A percentile compares a stretch with the other conserved stretches of the same genome.
These are phyloP conservation scores for Fraxinus cuspidata DNA, from an alignment of 257 asterid species.

Conservation along the genomic window DNA sequence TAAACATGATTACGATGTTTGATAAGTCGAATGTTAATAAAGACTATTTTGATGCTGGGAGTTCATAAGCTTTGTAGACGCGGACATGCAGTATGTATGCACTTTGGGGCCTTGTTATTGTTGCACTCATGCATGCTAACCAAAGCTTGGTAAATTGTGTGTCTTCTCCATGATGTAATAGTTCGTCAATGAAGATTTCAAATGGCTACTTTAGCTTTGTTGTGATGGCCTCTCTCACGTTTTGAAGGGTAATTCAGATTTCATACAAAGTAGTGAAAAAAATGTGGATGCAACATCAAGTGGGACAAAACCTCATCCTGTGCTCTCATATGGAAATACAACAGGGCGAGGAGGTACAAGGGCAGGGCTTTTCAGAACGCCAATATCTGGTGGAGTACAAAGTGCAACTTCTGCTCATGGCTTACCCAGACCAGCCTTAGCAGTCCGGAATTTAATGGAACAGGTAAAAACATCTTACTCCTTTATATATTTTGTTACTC, in stretches of 20 bases:
- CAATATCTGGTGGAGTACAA: conserved; percentile 98
- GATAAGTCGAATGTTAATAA: background rate
- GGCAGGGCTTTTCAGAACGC: conserved; percentile 95
- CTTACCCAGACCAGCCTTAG: conserved; percentile 91
- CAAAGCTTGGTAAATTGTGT: conserved; percentile 25
- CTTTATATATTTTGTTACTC: background rate
- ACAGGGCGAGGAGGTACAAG: conserved; percentile 68
- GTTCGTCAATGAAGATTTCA: conserved; percentile 45
- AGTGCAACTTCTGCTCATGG: conserved; percentile 98
- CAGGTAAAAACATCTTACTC: conserved; percentile 51
- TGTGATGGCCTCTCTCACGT: conserved; percentile 34
- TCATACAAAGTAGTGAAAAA: conserved; percentile 37
- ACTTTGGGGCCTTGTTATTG: background rate
- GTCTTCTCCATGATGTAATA: conserved; percentile 32
- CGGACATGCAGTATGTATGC: background rate
- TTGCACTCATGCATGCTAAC: conserved; percentile 6
- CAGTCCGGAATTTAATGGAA: conserved; percentile 97
- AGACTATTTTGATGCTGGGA: background rate
- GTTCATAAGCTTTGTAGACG: background rate
- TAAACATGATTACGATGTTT: too few relatives aligned
- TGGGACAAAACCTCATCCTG: conserved; percentile 43
- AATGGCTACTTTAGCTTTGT: conserved; percentile 26
- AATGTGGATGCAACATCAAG: conserved; percentile 32
- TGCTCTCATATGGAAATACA: conserved; percentile 49
- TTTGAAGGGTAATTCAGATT: conserved; percentile 39